Evolutionary conservation across 2,329 filamentous ascomycete species (phyloP), one percentile per base, ranked within the genome.

Genomic region (Scopulariopsis brevicaulis): DNA sequence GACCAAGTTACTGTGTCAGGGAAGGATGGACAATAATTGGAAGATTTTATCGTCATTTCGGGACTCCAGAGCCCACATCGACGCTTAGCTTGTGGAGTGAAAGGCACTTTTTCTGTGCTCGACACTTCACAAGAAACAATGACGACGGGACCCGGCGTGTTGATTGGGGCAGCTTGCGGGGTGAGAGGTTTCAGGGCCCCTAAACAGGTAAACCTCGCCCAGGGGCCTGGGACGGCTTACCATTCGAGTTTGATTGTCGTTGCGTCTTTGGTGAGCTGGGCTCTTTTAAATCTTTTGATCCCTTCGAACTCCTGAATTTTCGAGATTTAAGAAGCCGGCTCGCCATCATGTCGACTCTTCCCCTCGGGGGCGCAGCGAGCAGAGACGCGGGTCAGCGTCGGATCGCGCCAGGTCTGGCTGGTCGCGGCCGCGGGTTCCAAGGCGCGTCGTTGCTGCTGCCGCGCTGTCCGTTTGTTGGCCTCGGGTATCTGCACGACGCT

Each of bases 321-420:
- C 56, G 50, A 51, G 53, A 37, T 37, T 58, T 58, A 24, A 58
- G 24, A 15, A 58, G 56, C 18, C 56, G 56, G 20, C 43, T 58
- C 18, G 56, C 56, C 56, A 58, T 58, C 28, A 34, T 25, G 22
- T 25, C 22, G 48, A 51, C 20, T 20, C 6, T 53, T 32, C 25
- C 4, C 28, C 14, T 34, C 7, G n/a, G 34, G 12, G 10, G 32
- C 12, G 50, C 22, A 52, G 24, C 22, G 4, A 52, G 18, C 8
- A 52, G 18, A 46, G 18, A 46, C 40, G 40, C 18, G 18, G 40
- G 40, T n/a, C 40, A n/a, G 24, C 46, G 46, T 50, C 7, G n/a
- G 22, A 14, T 20, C 8, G 46, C 20, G 46, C 40, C 15, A 46
- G 40, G 40, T 46, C 40, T 46, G 28, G 28, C 28, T 32, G 40